A percentile compares a stretch with the other conserved stretches of the same genome.
Evolutionary conservation across 805 yeast species (phyloP).

Genomic region (Suhomyces sp.): DNA sequence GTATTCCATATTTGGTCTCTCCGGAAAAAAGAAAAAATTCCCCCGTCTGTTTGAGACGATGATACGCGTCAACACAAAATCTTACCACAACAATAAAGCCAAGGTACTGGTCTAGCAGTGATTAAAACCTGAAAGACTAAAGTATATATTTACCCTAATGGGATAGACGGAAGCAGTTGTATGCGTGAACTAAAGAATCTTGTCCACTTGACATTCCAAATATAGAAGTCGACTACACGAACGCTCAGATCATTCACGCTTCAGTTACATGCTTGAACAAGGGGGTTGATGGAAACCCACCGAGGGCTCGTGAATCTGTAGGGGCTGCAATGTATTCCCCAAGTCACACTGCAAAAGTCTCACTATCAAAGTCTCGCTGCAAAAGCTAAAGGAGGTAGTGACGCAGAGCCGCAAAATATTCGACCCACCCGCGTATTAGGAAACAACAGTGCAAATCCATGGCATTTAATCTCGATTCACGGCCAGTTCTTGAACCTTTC

Average conservation of each 20-base stretch:
- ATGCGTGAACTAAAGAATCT: not conserved
- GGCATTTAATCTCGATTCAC: not conserved
- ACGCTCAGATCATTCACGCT: not conserved
- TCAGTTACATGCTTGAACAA: not conserved
- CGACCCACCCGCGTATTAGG: not conserved
- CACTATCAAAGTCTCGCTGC: not conserved
- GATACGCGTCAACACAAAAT: conserved; percentile 3
- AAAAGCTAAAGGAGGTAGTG: not conserved
- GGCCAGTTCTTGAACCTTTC: not conserved
- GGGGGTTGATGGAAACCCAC: not conserved
- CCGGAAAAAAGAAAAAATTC: not conserved
- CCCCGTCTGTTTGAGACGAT: not conserved
- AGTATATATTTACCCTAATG: not conserved
- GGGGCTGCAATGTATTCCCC: not conserved
- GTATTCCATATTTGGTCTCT: not conserved
- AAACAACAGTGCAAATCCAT: not conserved
- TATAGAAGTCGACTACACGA: not conserved
- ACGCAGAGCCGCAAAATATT: not conserved
- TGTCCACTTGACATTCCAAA: not conserved
- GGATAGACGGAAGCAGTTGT: not conserved
- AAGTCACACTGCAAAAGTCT: not conserved
- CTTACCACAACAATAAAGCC: not conserved
- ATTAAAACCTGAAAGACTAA: not conserved
- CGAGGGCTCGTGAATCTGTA: not conserved
- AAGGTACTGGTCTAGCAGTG: not conserved